These are phyloP conservation scores for Boletellus ananas DNA, from an alignment of 768 basidiomycete species.

Conservation along the genomic window DNA sequence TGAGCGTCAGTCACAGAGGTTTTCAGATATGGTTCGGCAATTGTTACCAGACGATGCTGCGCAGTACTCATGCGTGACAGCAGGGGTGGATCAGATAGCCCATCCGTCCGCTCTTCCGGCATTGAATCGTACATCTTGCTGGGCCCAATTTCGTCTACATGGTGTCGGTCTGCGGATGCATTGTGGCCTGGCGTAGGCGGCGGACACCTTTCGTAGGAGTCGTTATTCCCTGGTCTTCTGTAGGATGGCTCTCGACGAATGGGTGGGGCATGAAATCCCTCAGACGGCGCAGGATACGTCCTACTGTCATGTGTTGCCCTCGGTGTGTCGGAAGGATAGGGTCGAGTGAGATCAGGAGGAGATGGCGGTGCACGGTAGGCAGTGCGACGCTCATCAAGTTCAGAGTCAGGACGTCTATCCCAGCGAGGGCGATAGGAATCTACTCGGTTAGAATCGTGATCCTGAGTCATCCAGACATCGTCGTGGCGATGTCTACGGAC, in stretches of 20 bases:
- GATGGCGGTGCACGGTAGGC: conserved; percentile 5
- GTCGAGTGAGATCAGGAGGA: conserved; percentile 3
- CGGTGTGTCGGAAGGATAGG: conserved; percentile 7
- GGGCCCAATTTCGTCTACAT: conserved; percentile 3
- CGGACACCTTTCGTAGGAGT: conserved; percentile 12
- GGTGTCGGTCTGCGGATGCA: conserved; percentile 2
- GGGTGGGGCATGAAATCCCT: background rate
- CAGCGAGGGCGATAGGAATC: conserved; percentile 4
- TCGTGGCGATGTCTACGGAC: conserved; percentile 22
- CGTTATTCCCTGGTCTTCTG: conserved; percentile 13
- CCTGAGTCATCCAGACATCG: conserved; percentile 17
- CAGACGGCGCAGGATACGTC: background rate
- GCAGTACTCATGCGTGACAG: conserved; percentile 24
- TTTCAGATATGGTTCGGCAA: background rate
- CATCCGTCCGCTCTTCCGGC: conserved; percentile 10
- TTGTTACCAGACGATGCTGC: conserved; percentile 20
- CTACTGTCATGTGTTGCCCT: conserved; percentile 8
- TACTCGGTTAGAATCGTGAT: conserved; percentile 3
- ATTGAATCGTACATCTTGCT: conserved; percentile 12
- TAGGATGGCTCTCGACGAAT: conserved; percentile 9
- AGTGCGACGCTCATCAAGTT: conserved; percentile 13
- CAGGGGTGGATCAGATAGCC: conserved; percentile 16
- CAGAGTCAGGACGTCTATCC: conserved; percentile 13
- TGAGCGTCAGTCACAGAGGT: background rate
- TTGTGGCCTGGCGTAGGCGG: background rate